phyloP scores from a whole-genome alignment of 495 filamentous ascomycete genomes.

The Penicillium cataractarum region DNA sequence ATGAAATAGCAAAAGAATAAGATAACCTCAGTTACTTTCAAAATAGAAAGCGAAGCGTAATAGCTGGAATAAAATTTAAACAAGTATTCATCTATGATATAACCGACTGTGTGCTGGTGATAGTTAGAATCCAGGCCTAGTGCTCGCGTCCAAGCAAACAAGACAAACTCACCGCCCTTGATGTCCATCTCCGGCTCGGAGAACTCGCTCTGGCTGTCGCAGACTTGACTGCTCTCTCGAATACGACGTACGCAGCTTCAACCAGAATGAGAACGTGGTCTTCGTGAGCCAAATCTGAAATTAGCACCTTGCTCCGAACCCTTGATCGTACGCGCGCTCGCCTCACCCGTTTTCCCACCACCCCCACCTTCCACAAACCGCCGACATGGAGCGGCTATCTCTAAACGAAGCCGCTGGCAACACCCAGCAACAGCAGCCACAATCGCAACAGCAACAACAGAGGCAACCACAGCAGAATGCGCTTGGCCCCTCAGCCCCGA shows the following conservation, averaged over 20 bases:
- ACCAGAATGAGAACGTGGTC: constrained; percentile 14
- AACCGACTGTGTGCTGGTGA: neutral
- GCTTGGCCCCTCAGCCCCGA: constrained; percentile 28
- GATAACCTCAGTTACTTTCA: too few relatives aligned
- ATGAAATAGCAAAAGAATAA: too few relatives aligned
- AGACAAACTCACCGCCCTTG: constrained; percentile 30
- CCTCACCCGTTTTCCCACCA: constrained; percentile 11
- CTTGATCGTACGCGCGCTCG: neutral
- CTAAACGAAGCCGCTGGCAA: constrained; percentile 42
- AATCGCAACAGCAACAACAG: constrained; percentile 30
- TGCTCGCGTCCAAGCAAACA: constrained; percentile 18
- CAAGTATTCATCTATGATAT: neutral
- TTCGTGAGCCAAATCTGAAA: neutral
- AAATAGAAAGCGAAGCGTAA: neutral
- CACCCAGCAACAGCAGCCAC: constrained; percentile 30
- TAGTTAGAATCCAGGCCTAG: too few relatives aligned
- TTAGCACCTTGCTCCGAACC: neutral
- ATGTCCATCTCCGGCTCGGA: constrained; percentile 15
- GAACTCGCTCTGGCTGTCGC: constrained; percentile 10
- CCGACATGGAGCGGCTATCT: constrained; percentile 47
- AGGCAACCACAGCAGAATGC: constrained; percentile 33
- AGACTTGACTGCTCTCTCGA: constrained; percentile 3
- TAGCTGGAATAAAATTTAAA: neutral
- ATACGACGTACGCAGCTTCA: constrained; percentile 11
- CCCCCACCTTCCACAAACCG: constrained; percentile 16